Conservation (phyloP, 2,329 filamentous ascomycete genomes). For the Alternaria metachromatica region DNA sequence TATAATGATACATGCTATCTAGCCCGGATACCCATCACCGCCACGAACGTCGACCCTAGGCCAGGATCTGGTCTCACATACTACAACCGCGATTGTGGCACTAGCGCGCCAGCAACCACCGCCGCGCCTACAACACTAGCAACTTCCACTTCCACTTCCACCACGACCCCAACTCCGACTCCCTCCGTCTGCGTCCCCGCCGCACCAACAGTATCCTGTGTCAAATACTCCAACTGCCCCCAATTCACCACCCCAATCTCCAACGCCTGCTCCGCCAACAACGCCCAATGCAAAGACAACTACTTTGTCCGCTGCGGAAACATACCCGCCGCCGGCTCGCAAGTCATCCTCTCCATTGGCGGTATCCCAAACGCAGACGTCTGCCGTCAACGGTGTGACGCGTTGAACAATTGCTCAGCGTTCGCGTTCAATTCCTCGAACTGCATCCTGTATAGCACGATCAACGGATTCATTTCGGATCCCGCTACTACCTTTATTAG, state of each 20-base stretch:
- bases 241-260: neutral
- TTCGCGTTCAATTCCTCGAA: neutral
- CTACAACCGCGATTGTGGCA: neutral
- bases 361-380: neutral
- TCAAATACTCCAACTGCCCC: neutral
- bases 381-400: neutral
- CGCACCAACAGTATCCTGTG: neutral
- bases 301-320: neutral
- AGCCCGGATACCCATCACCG: neutral
- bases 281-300: neutral
- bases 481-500: neutral
- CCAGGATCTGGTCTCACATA: neutral
- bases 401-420: neutral
- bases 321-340: neutral
- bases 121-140: neutral
- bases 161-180: neutral
- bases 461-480: neutral
- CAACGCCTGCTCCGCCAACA: neutral
- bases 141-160: neutral
- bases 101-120: neutral
- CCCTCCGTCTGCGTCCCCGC: neutral
- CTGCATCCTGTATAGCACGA: neutral
- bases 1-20: neutral
- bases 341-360: neutral
- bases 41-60: accelerated